These are phyloP conservation scores for Pugionium cornutum DNA, from an alignment of 345 rosid species.

Conservation along the genomic window DNA sequence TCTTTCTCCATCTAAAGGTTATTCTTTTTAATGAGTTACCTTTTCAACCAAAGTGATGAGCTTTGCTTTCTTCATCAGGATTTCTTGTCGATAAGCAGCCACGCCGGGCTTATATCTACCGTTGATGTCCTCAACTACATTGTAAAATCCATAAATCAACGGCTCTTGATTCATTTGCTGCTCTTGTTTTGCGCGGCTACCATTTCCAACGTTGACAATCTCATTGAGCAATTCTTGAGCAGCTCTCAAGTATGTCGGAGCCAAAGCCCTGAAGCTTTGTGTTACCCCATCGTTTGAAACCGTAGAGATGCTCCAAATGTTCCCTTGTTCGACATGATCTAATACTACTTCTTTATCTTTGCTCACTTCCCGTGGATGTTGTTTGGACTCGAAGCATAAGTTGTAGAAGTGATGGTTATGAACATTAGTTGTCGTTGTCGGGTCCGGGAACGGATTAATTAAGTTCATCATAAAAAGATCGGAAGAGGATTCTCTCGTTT, in stretches of 20 bases:
- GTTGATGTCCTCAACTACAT: background rate
- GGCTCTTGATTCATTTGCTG: constrained; percentile 26
- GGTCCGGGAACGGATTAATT: constrained; percentile 3
- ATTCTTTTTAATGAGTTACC: constrained; percentile 41
- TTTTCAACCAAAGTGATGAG: constrained; percentile 67
- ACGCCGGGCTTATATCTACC: constrained; percentile 10
- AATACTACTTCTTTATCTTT: background rate
- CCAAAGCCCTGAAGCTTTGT: constrained; percentile 42
- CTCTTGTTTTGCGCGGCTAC: constrained; percentile 3
- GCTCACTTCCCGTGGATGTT: constrained; percentile 3
- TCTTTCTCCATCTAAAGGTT: no score
- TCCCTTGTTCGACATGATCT: constrained; percentile 30
- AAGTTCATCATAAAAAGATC: constrained; percentile 23
- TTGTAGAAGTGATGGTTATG: constrained; percentile 28
- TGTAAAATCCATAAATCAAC: background rate
- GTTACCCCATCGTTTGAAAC: constrained; percentile 46
- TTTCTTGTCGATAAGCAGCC: constrained; percentile 49
- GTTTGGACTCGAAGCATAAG: constrained; percentile 23
- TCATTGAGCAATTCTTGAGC: constrained; percentile 77
- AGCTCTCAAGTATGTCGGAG: constrained; percentile 66
- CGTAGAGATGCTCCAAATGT: constrained; percentile 45
- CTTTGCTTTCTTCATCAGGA: constrained; percentile 64
- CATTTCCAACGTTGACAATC: constrained; percentile 53
- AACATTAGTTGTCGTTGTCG: constrained; percentile 15
- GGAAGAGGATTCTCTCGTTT: constrained; percentile 31